A percentile compares a stretch with the other conserved stretches of the same genome.
These are phyloP conservation scores for Eimeria mitis DNA, from an alignment of 169 alveolate genomes.

Conservation along the genomic window DNA sequence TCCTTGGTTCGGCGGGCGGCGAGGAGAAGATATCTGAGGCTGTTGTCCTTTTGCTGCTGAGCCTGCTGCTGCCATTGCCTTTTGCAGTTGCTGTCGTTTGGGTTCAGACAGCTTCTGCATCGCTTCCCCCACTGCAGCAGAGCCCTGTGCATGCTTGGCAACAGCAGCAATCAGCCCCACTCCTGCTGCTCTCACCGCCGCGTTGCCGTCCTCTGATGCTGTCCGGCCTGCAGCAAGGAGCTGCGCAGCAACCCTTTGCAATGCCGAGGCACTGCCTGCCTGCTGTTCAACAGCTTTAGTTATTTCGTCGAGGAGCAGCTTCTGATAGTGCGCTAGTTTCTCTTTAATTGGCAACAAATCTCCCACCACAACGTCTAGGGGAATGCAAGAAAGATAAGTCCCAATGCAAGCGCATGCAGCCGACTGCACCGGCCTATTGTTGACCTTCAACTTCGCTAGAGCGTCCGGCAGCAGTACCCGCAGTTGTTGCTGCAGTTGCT, in stretches of 20 bases:
- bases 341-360: slow-evolving; percentile 80
- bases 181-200: slow-evolving; percentile 80
- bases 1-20: slow-evolving; percentile 9
- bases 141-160: slow-evolving; percentile 52
- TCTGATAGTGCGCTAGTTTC: slow-evolving; percentile 65
- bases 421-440: slow-evolving; percentile 79
- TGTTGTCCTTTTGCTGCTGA: slow-evolving; percentile 19
- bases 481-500: slow-evolving; percentile 73
- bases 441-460: slow-evolving; percentile 77
- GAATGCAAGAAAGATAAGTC: slow-evolving; percentile 43
- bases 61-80: slow-evolving; percentile 42
- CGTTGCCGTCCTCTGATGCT: slow-evolving; percentile 80
- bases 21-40: slow-evolving; percentile 35
- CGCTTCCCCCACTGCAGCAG: slow-evolving; percentile 40
- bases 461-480: slow-evolving; percentile 74
- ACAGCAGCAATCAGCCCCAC: slow-evolving; percentile 63
- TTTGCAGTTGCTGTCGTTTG: slow-evolving; percentile 75
- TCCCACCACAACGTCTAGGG: slow-evolving; percentile 75
- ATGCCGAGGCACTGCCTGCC: slow-evolving; percentile 37
- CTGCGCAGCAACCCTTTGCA: slow-evolving; percentile 53
- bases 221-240: slow-evolving; percentile 76
- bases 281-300: slow-evolving; percentile 52
- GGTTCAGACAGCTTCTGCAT: slow-evolving; percentile 70
- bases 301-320: slow-evolving; percentile 76
- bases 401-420: slow-evolving; percentile 76